These are phyloP conservation scores for Desmodesmus armatus DNA, from an alignment of 139 green algal genomes.

Conservation along the genomic window DNA sequence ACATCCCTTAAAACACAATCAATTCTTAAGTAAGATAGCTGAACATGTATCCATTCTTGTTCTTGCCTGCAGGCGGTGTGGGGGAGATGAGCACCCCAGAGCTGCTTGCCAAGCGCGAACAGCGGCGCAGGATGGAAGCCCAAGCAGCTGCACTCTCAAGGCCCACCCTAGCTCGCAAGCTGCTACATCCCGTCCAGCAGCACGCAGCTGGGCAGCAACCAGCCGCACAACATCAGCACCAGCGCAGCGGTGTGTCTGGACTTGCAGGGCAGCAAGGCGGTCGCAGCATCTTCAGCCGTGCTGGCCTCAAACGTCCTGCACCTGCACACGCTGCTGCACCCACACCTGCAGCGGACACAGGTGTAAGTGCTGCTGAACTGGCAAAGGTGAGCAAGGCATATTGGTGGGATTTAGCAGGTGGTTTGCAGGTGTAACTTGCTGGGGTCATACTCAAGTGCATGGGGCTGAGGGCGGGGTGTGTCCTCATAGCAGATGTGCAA, in stretches of 20 bases:
- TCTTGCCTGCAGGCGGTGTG: not conserved
- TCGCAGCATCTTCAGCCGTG: not conserved
- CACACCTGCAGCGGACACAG: not conserved
- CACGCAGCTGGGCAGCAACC: not conserved
- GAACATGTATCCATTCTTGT: too few species aligned
- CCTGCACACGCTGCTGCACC: not conserved
- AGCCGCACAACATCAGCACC: not conserved
- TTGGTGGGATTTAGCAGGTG: too few species aligned
- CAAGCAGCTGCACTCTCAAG: not conserved
- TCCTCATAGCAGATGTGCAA: too few species aligned
- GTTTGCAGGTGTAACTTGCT: too few species aligned
- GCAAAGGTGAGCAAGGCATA: conserved; percentile 11
- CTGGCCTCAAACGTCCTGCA: not conserved
- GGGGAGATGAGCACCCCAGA: conserved; percentile 16
- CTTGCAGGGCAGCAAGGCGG: not conserved
- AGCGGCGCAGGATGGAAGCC: conserved; percentile 22
- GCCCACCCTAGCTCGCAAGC: not conserved
- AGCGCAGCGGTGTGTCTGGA: not conserved
- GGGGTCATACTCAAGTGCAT: too few species aligned
- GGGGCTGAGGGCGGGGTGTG: too few species aligned
- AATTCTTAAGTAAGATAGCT: too few species aligned
- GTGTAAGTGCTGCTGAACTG: conserved; percentile 25
- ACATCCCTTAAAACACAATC: too few species aligned
- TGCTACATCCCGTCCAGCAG: conserved; percentile 20
- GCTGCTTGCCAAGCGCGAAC: conserved; percentile 14